Conservation (phyloP, 2,329 filamentous ascomycete species). For the Aspergillus udagawae region DNA sequence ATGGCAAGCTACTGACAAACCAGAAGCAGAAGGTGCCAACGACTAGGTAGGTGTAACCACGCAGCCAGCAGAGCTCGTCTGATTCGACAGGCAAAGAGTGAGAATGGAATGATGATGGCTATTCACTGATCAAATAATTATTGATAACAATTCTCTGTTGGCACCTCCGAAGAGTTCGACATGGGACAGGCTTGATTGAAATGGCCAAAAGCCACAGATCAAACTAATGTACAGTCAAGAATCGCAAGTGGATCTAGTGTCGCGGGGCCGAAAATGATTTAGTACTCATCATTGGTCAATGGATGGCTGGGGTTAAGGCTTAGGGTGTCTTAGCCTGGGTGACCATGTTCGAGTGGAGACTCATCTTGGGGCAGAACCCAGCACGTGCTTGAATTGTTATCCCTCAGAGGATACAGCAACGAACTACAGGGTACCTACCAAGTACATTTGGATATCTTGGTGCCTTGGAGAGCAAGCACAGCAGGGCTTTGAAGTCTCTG, state of each 20-base stretch:
- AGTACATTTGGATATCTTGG: no score
- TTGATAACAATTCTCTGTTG: background rate
- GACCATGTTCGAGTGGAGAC: background rate
- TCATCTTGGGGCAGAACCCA: background rate
- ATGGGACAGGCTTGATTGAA: background rate
- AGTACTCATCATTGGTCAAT: background rate
- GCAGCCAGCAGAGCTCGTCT: slow-evolving; percentile 4
- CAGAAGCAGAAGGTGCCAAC: background rate
- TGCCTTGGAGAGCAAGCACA: background rate
- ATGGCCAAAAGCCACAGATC: background rate
- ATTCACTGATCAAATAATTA: background rate
- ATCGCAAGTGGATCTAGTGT: background rate
- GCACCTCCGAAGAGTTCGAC: background rate
- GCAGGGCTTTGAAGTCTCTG: background rate
- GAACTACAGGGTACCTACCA: no score
- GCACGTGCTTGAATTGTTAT: background rate
- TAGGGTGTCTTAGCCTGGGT: background rate
- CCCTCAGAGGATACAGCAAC: background rate
- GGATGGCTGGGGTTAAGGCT: background rate
- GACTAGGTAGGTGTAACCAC: slow-evolving; percentile 2
- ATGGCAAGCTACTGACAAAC: background rate
- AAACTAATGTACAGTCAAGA: background rate
- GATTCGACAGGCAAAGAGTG: slow-evolving; percentile 5
- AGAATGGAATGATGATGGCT: background rate
- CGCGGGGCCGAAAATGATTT: background rate